Evolutionary conservation across 371 early-diverging fungal genomes (phyloP), one percentile per base, ranked within the genome.

Genomic region (Nematocida displodere): DNA sequence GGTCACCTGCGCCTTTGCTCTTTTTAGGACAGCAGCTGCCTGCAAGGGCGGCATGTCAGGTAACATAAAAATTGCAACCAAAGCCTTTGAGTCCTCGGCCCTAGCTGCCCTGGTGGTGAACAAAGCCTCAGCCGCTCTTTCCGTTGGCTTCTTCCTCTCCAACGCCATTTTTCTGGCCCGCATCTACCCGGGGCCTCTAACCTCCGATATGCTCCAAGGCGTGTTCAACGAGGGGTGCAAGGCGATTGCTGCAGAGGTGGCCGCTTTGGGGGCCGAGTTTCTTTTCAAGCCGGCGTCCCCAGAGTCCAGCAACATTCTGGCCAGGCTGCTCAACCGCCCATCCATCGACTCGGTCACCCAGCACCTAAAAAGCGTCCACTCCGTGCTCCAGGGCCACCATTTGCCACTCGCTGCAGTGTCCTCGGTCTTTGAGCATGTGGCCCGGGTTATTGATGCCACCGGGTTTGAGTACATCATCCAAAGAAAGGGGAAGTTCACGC

Each of bases 391-490:
- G 17, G 13, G 33, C 17, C 33, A 47, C 17, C 42, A 22, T 29
- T 36, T 71, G 7, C 75, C 75, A 17, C 2, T 17, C 0, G 26
- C 26, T 40, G 75, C 50, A 2, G 52, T 71, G 58, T 22, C 31
- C n/a, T 49, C 47, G 29, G n/a, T 71, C 7, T 71, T 71, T 49
- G 62, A 61, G 29, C 61, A 71, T 33, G 46, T 71, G 13, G 33
- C 53, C 1, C 44, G 50, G 37, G 34, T 48, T 5, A 62, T 71
- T 4, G 75, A 71, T 33, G 28, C 33, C 2, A 17, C 17, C 17
- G 75, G 75, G 50, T 71, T 71, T 62, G 75, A 71, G 52, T 36
- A 47, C 39, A 28, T 71, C 4, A 42, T 42, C 48, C 39, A 62
- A 42, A 58, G 37, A 5, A 46, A 68, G 17, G 61, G 61, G 36